Percentiles rank a stretch among this genome's conserved stretches.
These are phyloP conservation scores for Nitzschia sp. DNA, from an alignment of 108 stramenopile species.

Conservation along the genomic window DNA sequence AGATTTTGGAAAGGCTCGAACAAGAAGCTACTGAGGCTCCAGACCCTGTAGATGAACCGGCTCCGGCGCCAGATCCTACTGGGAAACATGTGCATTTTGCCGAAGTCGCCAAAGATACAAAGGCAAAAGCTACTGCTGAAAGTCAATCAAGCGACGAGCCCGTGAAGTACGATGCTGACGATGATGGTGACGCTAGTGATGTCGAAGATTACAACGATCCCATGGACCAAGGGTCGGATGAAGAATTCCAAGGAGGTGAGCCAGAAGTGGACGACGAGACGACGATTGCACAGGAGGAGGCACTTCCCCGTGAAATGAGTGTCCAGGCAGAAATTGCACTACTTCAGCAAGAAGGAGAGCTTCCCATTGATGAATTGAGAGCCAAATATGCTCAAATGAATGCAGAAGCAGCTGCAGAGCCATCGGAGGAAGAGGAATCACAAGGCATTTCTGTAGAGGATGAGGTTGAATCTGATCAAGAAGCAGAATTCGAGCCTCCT, in stretches of 20 bases:
- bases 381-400: slow-evolving; percentile 39
- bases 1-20: slow-evolving; percentile 45
- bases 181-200: slow-evolving; percentile 61
- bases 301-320: slow-evolving; percentile 59
- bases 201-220: slow-evolving; percentile 45
- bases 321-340: slow-evolving; percentile 58
- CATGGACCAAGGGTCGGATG: slow-evolving; percentile 22
- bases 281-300: slow-evolving; percentile 64
- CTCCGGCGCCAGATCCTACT: not conserved
- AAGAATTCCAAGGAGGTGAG: slow-evolving; percentile 45
- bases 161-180: slow-evolving; percentile 49
- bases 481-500: not conserved
- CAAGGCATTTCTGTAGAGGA: not conserved
- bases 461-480: not conserved
- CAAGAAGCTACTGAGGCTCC: slow-evolving; percentile 16
- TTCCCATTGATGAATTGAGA: slow-evolving; percentile 74
- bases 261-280: slow-evolving; percentile 69
- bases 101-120: not conserved
- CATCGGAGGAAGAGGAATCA: not conserved
- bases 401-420: not conserved
- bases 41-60: not conserved
- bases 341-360: slow-evolving; percentile 56
- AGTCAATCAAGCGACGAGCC: slow-evolving; percentile 3
- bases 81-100: slow-evolving; percentile 7
- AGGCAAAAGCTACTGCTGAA: not conserved